Evolutionary conservation across 257 asterid genomes (phyloP).

Genomic region (Nicotiana obtusifolia): DNA sequence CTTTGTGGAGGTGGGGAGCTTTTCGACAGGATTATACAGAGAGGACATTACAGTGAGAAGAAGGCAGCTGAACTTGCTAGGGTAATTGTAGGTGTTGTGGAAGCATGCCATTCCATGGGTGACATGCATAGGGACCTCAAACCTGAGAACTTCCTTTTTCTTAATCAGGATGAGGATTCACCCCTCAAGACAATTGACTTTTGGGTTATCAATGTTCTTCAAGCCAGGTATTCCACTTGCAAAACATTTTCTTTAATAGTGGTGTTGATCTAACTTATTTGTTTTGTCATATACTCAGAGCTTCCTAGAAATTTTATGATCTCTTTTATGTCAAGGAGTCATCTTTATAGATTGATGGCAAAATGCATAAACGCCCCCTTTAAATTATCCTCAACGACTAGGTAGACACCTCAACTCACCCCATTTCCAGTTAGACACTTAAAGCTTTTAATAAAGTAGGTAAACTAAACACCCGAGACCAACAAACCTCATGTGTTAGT

Average conservation of each 20-base stretch:
- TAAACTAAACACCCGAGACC: too few relatives aligned
- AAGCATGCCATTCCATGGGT: slow-evolving; percentile 81
- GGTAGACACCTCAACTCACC: too few relatives aligned
- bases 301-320: not conserved
- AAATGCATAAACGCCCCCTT: too few relatives aligned
- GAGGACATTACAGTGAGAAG: slow-evolving; percentile 85
- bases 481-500: too few relatives aligned
- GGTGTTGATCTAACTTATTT: not conserved
- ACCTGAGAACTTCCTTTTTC: slow-evolving; percentile 81
- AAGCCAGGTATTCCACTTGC: slow-evolving; percentile 59
- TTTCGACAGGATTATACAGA: slow-evolving; percentile 67
- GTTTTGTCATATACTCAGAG: not conserved
- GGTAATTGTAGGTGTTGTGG: slow-evolving; percentile 68
- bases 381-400: too few relatives aligned
- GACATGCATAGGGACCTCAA: slow-evolving; percentile 84
- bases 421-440: too few relatives aligned
- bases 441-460: too few relatives aligned
- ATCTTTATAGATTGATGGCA: too few relatives aligned
- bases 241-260: not conserved
- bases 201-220: slow-evolving; percentile 73
- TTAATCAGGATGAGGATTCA: too few relatives aligned
- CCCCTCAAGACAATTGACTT: too few relatives aligned
- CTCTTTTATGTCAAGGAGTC: not conserved
- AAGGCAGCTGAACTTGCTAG: slow-evolving; percentile 89
- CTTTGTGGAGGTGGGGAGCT: slow-evolving; percentile 87